These are phyloP conservation scores for Colletotrichum coccodes DNA, from an alignment of 2,329 filamentous ascomycete species.

Conservation along the genomic window DNA sequence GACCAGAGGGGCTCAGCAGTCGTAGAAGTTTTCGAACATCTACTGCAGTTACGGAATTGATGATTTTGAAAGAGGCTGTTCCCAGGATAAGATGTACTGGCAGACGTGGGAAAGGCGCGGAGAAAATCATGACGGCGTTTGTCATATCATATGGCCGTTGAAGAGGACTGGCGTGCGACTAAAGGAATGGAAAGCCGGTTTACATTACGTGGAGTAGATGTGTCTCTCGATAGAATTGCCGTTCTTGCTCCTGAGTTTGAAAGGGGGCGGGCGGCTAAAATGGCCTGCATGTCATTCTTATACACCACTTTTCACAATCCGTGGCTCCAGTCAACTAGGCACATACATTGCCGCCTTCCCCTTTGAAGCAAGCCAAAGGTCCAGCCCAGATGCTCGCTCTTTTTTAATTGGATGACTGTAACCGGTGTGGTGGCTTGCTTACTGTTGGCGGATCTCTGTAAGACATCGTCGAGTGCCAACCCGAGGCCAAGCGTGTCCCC, in stretches of 20 bases:
- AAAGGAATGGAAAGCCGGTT: not conserved
- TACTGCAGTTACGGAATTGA: not conserved
- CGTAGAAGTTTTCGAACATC: accelerated
- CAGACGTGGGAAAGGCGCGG: too few species aligned
- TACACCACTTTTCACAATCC: not conserved
- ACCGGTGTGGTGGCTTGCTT: not conserved
- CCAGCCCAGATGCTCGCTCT: not conserved
- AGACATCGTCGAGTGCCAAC: not conserved
- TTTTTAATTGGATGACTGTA: not conserved
- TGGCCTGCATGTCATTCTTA: too few species aligned
- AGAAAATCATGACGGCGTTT: not conserved
- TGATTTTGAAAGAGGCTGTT: not conserved
- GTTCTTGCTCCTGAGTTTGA: not conserved
- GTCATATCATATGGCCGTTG: not conserved
- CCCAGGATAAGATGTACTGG: not conserved
- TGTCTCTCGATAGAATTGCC: not conserved
- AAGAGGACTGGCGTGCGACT: not conserved
- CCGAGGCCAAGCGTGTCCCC: not conserved
- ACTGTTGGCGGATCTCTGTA: not conserved
- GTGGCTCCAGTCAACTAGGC: not conserved
- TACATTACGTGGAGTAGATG: not conserved
- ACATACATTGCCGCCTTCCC: not conserved
- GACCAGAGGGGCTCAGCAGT: not conserved
- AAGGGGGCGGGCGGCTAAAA: not conserved
- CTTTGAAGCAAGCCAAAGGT: not conserved